Percentiles rank a stretch among this genome's conserved stretches.
phyloP scores from a whole-genome alignment of 2,329 filamentous ascomycete genomes.

The Didymella keratinophila region DNA sequence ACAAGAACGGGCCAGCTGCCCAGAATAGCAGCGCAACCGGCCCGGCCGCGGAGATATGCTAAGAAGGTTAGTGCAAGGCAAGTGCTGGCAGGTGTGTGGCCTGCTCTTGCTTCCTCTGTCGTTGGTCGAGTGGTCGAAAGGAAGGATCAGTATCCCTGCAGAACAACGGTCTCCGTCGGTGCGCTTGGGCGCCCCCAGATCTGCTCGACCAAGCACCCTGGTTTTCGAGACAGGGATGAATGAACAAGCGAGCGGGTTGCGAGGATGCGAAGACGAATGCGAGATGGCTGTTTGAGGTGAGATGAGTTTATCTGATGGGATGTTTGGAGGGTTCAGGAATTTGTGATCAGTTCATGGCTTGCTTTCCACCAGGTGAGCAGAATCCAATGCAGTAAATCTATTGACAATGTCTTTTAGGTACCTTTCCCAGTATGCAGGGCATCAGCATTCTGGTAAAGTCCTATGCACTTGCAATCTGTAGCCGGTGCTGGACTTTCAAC shows the following conservation, averaged over 20 bases:
- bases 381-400: too few species aligned
- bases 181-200: conserved; percentile 10
- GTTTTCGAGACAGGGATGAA: background rate
- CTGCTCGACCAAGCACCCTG: conserved; percentile 18
- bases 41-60: conserved; percentile 6
- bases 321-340: too few species aligned
- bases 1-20: conserved; percentile 9
- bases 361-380: too few species aligned
- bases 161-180: background rate
- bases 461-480: too few species aligned
- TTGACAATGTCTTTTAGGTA: too few species aligned
- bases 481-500: too few species aligned
- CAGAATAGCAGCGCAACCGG: conserved; percentile 14
- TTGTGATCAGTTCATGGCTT: too few species aligned
- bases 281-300: background rate
- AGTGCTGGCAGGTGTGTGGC: too few species aligned
- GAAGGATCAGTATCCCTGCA: background rate
- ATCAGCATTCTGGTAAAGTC: too few species aligned
- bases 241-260: background rate
- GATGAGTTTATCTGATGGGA: background rate
- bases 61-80: background rate
- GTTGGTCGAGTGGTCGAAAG: conserved; percentile 3
- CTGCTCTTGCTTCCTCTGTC: too few species aligned
- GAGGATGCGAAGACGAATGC: conserved; percentile 12
- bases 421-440: too few species aligned